Base-by-base conservation (phyloP, 345 rosid species). In the Eucalyptus grandis region DNA sequence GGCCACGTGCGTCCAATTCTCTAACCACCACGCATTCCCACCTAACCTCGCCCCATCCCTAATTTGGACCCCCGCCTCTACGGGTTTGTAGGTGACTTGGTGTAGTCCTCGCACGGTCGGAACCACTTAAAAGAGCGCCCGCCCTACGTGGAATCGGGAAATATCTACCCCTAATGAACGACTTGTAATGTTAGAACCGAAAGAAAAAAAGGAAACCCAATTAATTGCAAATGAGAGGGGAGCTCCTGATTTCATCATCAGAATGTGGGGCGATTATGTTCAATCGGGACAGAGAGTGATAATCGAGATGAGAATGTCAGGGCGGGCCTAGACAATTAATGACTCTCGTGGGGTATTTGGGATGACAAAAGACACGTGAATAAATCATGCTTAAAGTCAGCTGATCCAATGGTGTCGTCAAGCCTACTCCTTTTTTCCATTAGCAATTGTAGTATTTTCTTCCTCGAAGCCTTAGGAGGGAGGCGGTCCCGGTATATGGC, bases 21-120 rank as follows among this genome's bases (percentile, higher is more conserved):
- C 37, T 40, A 89, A 34, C 93, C 51, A 89, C 92, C 94, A 17
- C 88, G 86, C 81, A 15, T 69, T 47, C 62, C 62, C 85, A 92
- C 94, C 93, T 43, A 92, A 85, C 91, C 86, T 67, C 69, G 34
- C 0, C 34, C 69, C 65, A 11, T 13, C 43, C 44, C 80, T 67
- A 67, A n/a, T n/a, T 67, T 56, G 2, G 40, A 17, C 17, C 22
- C 17, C 80, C 11, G 80, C 14, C 83, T 77, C 26, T 11, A 6
- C 83, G 27, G 13, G 83, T 40, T 40, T 21, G 83, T 19, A 10
- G 1, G 46, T 44, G 46, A 44, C 46, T 44, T 8, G 80, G 81
- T 17, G 7, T 3, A 1, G 24, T 34, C 44, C 16, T 72, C 44
- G 82, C 24, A 54, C 1, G 11, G 58, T 54, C 58, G 46, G 16